phyloP scores from a whole-genome alignment of 2,329 filamentous ascomycete genomes.

The Stachybotrys chartarum region DNA sequence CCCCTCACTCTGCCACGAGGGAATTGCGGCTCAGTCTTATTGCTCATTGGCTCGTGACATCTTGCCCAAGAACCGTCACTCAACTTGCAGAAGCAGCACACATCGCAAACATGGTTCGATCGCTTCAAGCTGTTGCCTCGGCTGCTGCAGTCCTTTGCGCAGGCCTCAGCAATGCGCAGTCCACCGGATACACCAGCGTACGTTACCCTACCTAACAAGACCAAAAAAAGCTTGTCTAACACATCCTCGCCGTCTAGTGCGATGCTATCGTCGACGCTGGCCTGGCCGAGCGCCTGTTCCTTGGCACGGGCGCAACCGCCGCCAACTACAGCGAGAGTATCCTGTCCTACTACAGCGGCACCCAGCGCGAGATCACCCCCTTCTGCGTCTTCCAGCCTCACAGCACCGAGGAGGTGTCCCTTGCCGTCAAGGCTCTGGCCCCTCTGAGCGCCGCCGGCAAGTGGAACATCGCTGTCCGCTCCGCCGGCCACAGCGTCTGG shows the following conservation, averaged over 20 bases:
- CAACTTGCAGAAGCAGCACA: background rate
- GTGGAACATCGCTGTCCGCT: background rate
- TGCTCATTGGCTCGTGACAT: background rate
- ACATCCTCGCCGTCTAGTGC: background rate
- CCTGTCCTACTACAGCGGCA: background rate
- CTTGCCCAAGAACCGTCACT: background rate
- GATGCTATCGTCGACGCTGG: background rate
- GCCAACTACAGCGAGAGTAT: background rate
- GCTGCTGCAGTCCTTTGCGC: background rate
- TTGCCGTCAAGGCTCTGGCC: background rate
- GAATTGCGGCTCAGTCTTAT: background rate
- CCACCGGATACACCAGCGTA: background rate
- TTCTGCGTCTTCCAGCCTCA: background rate
- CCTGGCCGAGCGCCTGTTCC: background rate
- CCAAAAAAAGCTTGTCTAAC: background rate
- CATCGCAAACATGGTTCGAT: background rate
- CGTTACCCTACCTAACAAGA: background rate
- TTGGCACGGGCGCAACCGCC: background rate
- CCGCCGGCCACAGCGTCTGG: background rate
- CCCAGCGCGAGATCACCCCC: background rate
- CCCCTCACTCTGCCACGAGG: background rate
- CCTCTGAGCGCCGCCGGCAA: background rate
- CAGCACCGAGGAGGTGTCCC: background rate
- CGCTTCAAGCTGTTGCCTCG: background rate
- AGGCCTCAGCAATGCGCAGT: background rate